These are phyloP conservation scores for Glycine tomentella DNA, from an alignment of 306 rosid species.

Conservation along the genomic window DNA sequence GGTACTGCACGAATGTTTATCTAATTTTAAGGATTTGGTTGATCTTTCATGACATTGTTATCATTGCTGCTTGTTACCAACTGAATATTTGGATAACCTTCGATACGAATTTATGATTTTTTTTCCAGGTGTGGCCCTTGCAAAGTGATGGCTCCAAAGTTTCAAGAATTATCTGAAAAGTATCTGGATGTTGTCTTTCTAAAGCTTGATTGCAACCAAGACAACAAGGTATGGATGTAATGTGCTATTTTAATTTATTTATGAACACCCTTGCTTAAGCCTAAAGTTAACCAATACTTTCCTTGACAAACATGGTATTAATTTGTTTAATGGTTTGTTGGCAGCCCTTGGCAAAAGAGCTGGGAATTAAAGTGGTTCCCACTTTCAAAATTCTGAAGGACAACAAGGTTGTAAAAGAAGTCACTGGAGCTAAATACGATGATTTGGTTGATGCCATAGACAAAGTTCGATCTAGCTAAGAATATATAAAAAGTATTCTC, in stretches of 20 bases:
- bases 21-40: neutral
- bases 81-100: slow-evolving; percentile 38
- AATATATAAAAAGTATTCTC: slow-evolving; percentile 1
- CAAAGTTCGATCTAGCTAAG: slow-evolving; percentile 66
- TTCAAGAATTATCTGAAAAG: slow-evolving; percentile 73
- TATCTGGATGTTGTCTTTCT: slow-evolving; percentile 85
- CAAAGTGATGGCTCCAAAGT: slow-evolving; percentile 96
- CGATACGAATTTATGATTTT: slow-evolving; percentile 34
- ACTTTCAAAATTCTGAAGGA: slow-evolving; percentile 94
- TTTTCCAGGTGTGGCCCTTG: slow-evolving; percentile 95
- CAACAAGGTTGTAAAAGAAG: slow-evolving; percentile 79
- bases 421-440: slow-evolving; percentile 89
- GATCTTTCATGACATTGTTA: slow-evolving; percentile 15
- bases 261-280: neutral
- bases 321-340: slow-evolving; percentile 43
- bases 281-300: neutral
- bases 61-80: slow-evolving; percentile 1
- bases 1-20: slow-evolving; percentile 28
- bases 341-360: slow-evolving; percentile 97
- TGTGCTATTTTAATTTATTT: neutral
- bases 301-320: slow-evolving; percentile 14
- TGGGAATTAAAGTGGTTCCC: slow-evolving; percentile 94
- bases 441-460: slow-evolving; percentile 88
- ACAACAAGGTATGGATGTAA: slow-evolving; percentile 67
- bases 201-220: slow-evolving; percentile 95